Evolutionary conservation across 108 stramenopile genomes (phyloP), one percentile per base, ranked within the genome.

Genomic region (Cyclotella choctawhatcheeana): DNA sequence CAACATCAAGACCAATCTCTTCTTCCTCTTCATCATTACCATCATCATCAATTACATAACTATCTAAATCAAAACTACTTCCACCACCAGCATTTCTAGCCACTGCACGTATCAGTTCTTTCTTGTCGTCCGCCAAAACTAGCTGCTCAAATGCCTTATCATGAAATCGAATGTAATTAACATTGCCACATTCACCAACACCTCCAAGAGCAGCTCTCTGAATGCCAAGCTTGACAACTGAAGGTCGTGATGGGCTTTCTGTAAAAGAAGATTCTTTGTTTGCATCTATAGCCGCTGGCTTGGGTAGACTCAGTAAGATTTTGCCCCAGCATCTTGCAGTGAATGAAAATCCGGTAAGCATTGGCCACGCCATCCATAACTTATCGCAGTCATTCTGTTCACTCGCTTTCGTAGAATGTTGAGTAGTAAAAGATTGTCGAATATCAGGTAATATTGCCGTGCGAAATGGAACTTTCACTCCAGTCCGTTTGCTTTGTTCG

Each of bases 401-500:
- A n/a, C 35, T 20, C 30, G 22, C 34, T 37, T 51, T 53, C 10
- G 22, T 44, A 25, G 69, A 54, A 13, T 30, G 32, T 22, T 69
- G 64, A 16, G 74, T 68, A 5, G 64, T 20, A 13, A 44, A 18
- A 21, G 58, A 22, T 53, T 58, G 50, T 40, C 75, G 58, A 69
- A 83, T 83, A 25, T 71, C 82, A 1, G 87, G 87, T 3, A 88
- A 50, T 20, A 85, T 81, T 33, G 79, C 78, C 3, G 87, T 88
- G 12, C 87, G 84, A 59, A 88, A 88, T 8, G 87, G 87, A 16
- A 88, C 87, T 0, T 82, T 83, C 12, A 88, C 79, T 0, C 87
- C 87, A 0, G 87, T 88, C 1, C 87, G 74, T 65, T 85, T 88
- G 76, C 70, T 78, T 58, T 85, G 84, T 47, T 88, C 87, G 67